A percentile compares a stretch with the other conserved stretches of the same genome.
Evolutionary conservation across 129 eudicot genomes (phyloP).

Genomic region (Oenanthe sinensis): DNA sequence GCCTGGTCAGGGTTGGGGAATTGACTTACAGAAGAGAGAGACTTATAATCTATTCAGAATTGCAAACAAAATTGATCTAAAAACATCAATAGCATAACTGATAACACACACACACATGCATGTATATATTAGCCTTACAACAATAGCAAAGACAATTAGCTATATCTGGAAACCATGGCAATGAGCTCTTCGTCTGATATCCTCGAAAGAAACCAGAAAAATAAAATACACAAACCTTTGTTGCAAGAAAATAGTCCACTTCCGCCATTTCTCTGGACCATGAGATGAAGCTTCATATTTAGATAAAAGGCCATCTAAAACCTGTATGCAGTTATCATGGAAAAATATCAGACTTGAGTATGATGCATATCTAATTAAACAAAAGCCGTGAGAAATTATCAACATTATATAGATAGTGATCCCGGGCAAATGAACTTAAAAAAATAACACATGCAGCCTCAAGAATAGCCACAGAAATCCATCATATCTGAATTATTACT

Average conservation of each 20-base stretch:
- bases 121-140: background rate
- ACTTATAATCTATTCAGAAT: background rate
- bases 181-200: background rate
- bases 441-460: background rate
- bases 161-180: background rate
- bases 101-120: background rate
- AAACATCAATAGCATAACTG: background rate
- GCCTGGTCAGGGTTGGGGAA: background rate
- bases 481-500: background rate
- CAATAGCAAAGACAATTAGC: background rate
- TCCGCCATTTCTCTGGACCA: conserved; percentile 89
- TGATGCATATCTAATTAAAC: background rate
- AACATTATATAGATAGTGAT: background rate
- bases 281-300: conserved; percentile 75
- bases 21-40: background rate
- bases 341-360: background rate
- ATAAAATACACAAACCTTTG: conserved; percentile 61
- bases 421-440: background rate
- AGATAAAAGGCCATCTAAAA: conserved; percentile 69
- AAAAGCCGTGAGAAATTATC: background rate
- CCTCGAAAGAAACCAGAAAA: background rate
- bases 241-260: conserved; percentile 51
- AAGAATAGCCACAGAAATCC: background rate
- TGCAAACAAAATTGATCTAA: background rate
- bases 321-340: conserved; percentile 32